Evolutionary conservation across 2,329 filamentous ascomycete species (phyloP).

Genomic region (Mollisia scopiformis): DNA sequence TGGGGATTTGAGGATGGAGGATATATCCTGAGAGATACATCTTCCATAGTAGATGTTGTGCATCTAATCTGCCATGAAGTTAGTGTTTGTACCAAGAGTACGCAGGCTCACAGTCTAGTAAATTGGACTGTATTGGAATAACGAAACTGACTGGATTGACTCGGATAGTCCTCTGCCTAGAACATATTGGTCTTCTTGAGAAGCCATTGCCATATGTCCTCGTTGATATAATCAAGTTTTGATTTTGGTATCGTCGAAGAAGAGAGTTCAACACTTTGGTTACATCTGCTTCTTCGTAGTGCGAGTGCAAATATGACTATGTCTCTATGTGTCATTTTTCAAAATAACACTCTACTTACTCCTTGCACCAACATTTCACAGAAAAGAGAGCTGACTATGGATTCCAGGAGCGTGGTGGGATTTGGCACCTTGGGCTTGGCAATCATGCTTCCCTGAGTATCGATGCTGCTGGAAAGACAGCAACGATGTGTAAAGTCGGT

Average conservation of each 20-base stretch:
- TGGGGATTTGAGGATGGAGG: not conserved
- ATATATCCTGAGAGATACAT: not conserved
- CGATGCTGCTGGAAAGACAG: conserved; percentile 10
- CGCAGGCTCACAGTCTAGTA: not conserved
- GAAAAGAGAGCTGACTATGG: conserved; percentile 10
- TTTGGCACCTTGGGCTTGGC: conserved; percentile 20
- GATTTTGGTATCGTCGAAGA: not conserved
- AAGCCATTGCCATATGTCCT: not conserved
- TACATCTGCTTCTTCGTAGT: no score
- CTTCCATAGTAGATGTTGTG: not conserved
- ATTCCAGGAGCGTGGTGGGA: conserved; percentile 15
- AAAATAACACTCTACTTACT: conserved; percentile 1
- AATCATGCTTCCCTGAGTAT: conserved; percentile 9
- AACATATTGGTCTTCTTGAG: not conserved
- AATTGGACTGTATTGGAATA: not conserved
- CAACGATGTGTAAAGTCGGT: not conserved
- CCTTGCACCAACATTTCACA: conserved; percentile 1
- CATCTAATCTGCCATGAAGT: not conserved
- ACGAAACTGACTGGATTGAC: not conserved
- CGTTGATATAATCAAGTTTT: not conserved
- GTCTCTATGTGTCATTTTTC: no score
- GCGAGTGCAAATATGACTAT: no score
- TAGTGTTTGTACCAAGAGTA: not conserved
- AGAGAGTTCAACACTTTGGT: not conserved
- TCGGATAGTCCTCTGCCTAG: conserved; percentile 2